Conservation (phyloP, 352 stramenopile genomes). For the Phytophthora crassamura region DNA sequence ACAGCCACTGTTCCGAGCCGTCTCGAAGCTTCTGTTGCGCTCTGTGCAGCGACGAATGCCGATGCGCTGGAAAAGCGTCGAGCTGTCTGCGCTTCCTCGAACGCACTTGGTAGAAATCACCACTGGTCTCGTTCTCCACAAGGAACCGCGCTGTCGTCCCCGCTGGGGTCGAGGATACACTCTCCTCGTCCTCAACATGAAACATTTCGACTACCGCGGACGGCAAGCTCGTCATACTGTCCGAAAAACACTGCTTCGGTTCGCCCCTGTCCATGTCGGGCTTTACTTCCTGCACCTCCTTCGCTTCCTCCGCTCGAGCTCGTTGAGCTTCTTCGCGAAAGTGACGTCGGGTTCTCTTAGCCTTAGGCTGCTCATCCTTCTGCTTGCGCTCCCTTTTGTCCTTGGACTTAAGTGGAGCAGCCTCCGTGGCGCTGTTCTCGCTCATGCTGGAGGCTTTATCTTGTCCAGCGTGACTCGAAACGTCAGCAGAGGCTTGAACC, state of each 20-base stretch:
- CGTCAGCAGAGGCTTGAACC: slow-evolving; percentile 16
- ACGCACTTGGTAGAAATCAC: slow-evolving; percentile 64
- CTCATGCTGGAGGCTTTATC: slow-evolving; percentile 11
- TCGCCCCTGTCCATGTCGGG: background rate
- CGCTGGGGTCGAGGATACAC: background rate
- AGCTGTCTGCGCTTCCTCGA: slow-evolving; percentile 19
- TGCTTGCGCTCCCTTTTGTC: slow-evolving; percentile 18
- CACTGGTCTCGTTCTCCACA: slow-evolving; percentile 66
- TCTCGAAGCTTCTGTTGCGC: slow-evolving; percentile 14
- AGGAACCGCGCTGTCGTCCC: slow-evolving; percentile 37
- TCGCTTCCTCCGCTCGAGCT: slow-evolving; percentile 2
- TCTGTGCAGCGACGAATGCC: slow-evolving; percentile 20
- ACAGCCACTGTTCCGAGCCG: slow-evolving; percentile 15
- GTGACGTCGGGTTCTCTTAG: slow-evolving; percentile 25
- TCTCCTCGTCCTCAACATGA: slow-evolving; percentile 25
- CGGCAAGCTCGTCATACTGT: slow-evolving; percentile 21
- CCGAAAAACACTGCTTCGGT: background rate
- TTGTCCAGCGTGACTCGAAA: slow-evolving; percentile 12
- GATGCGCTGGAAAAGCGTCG: background rate
- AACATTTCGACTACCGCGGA: slow-evolving; percentile 40
- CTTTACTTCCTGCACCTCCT: slow-evolving; percentile 1
- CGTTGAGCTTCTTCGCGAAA: slow-evolving; percentile 23
- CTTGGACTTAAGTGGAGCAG: slow-evolving; percentile 11
- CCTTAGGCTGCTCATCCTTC: slow-evolving; percentile 15
- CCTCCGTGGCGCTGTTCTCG: background rate